Evolutionary conservation across 1,284 basidiomycete genomes (phyloP).

Genomic region (Moesziomyces sp.): DNA sequence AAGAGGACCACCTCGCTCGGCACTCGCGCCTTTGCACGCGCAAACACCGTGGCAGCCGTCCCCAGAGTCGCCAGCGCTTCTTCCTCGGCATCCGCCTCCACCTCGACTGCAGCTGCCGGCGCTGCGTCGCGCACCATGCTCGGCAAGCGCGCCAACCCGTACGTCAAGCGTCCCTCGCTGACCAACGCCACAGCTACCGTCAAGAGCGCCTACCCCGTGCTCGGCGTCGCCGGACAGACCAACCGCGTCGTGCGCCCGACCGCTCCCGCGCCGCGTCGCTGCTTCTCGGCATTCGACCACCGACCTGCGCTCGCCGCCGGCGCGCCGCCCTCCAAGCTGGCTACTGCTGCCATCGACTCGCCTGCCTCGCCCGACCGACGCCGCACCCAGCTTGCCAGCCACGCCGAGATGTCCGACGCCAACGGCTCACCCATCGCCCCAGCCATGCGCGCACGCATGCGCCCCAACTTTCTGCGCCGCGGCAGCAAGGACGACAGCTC

Average conservation of each 20-base stretch:
- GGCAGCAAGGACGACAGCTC: constrained; percentile 61
- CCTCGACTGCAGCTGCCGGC: constrained; percentile 12
- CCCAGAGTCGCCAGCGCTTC: constrained; percentile 10
- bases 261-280: constrained; percentile 52
- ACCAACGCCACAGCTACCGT: constrained; percentile 16
- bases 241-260: constrained; percentile 30
- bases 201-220: constrained; percentile 52
- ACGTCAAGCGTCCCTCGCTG: constrained; percentile 50
- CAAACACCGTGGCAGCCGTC: constrained; percentile 38
- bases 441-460: constrained; percentile 17
- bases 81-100: constrained; percentile 4
- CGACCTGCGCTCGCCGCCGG: constrained; percentile 19
- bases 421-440: constrained; percentile 55
- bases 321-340: constrained; percentile 14
- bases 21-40: constrained; percentile 38
- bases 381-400: constrained; percentile 18
- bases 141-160: constrained; percentile 58
- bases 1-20: constrained; percentile 43
- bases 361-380: constrained; percentile 39
- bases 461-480: constrained; percentile 41
- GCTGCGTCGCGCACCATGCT: constrained; percentile 32
- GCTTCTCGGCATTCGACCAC: constrained; percentile 50
- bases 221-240: constrained; percentile 34
- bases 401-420: constrained; percentile 39
- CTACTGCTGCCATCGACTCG: constrained; percentile 6